A percentile compares a stretch with the other conserved stretches of the same genome.
These are phyloP conservation scores for Boletus sp. DNA, from an alignment of 1,284 basidiomycete genomes.

Conservation along the genomic window DNA sequence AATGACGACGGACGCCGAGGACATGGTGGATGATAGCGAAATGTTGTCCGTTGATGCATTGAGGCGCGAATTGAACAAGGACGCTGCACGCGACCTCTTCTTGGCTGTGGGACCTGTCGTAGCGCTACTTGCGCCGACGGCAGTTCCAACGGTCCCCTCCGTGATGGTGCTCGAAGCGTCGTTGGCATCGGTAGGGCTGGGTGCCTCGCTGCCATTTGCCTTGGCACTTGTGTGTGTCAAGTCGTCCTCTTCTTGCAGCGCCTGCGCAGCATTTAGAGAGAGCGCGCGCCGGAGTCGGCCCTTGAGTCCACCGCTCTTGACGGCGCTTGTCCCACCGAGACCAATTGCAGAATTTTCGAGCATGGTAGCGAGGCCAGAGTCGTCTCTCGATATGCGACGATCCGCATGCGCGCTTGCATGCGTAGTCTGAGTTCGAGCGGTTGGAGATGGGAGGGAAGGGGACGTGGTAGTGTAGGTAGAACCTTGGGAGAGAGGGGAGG, in stretches of 20 bases:
- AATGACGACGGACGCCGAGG: slow-evolving; percentile 96
- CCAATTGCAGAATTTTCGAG: slow-evolving; percentile 53
- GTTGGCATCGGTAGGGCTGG: slow-evolving; percentile 32
- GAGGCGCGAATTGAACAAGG: slow-evolving; percentile 86
- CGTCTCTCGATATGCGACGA: slow-evolving; percentile 78
- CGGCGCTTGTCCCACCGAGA: slow-evolving; percentile 40
- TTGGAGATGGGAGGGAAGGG: slow-evolving; percentile 13
- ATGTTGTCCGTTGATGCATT: slow-evolving; percentile 98
- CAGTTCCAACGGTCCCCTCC: slow-evolving; percentile 14
- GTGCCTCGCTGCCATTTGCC: slow-evolving; percentile 24
- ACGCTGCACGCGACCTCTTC: slow-evolving; percentile 70
- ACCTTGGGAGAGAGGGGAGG: slow-evolving; percentile 77
- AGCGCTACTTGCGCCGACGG: slow-evolving; percentile 19
- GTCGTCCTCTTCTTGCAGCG: slow-evolving; percentile 61
- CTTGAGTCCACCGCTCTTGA: slow-evolving; percentile 70
- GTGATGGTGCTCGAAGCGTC: slow-evolving; percentile 36
- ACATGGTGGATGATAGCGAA: slow-evolving; percentile 95
- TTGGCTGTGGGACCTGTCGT: slow-evolving; percentile 50
- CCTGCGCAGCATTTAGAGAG: slow-evolving; percentile 62
- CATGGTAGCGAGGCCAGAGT: slow-evolving; percentile 68
- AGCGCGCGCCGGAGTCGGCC: slow-evolving; percentile 76
- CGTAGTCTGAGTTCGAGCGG: slow-evolving; percentile 19
- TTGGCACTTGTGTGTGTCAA: slow-evolving; percentile 33
- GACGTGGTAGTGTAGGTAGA: slow-evolving; percentile 51
- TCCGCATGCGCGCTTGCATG: slow-evolving; percentile 44